Evolutionary conservation across 2,329 filamentous ascomycete genomes (phyloP), one percentile per base, ranked within the genome.

Genomic region (Neonectria punicea): DNA sequence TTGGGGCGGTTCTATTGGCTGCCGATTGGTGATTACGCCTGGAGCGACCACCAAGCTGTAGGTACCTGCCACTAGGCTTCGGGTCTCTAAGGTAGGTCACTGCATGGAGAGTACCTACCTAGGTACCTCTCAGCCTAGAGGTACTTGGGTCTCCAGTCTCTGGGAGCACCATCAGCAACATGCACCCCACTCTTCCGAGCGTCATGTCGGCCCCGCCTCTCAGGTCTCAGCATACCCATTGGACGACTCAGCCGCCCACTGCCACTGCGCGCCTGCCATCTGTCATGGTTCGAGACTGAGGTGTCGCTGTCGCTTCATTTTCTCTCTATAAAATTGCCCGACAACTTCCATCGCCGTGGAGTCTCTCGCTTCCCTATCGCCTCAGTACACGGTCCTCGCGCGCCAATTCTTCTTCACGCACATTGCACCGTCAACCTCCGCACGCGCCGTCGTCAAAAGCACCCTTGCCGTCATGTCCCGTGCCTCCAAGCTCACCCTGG

Each of bases 401-500:
- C 34, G 18, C 22, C 63, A 65, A 65, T 65, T 51, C 43, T 5
- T 4, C 18, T 50, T 7, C 22, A 44, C 41, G 25, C 22, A 47
- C 16, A 53, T 41, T 34, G 5, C 5, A 11, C 25, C 10, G 18
- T 2, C 18, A 16, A n/a, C 28, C 6, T 49, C 25, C 50, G 32
- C 28, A 43, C 16, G 14, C 34, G 20, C 13, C 25, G n/a, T 11
- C 9, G 30, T 7, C 47, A 2, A 34, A 34, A 13, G n/a, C 32
- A 46, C 20, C 11, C 5, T 18, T 25, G 54, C 62, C 66, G 99
- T 99, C 66, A 99, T 99, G 96, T 99, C 96, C 63, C 91, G 89
- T 74, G 91, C 93, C 63, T 94, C 96, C 18, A 97, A 97, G 77
- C 80, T 96, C 70, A 98, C 96, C 14, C 85, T 99, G 28, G 85